Evolutionary conservation across 306 rosid genomes (phyloP), one percentile per base, ranked within the genome.

Genomic region (Vigna mungo): DNA sequence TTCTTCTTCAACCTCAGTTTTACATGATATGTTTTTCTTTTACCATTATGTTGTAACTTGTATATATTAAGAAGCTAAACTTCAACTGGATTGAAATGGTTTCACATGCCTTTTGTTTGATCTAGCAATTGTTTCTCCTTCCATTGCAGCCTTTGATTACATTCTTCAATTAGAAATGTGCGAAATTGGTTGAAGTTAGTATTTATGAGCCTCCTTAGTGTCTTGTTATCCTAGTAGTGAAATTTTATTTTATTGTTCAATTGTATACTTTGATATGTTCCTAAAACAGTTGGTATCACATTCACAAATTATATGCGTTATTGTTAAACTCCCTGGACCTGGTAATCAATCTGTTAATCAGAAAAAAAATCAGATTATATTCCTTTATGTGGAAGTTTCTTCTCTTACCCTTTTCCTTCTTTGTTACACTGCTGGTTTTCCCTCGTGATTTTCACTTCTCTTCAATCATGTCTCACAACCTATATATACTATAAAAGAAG

Each of bases 1-100:
- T 68, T 43, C 91, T 84, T 61, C 62, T 81, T 76, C 27, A 15
- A 60, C 68, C 18, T 30, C 56, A 49, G 27, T 17, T 64, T 60
- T 71, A 18, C 23, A 9, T 75, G 74, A 49, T 75, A 11, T 2
- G 0, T 53, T 1, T 74, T 47, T 16, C 48, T 27, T 18, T 16
- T 30, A 7, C 66, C 5, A 8, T 15, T 5, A 15, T 27, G 6
- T 25, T 25, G 27, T 25, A 25, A 2, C 27, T 69, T 6, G n/a
- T 23, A 7, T 49, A 6, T 47, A 47, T 25, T 63, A 7, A 63
- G 71, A 61, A 62, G 75, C 23, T 62, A 16, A 44, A 34, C 41
- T 72, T 54, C 7, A 44, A 10, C 12, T 49, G 3, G 32, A 54
- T 61, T 39, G 32, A 60, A 56, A 48, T 16, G 14, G 14, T 58